These are phyloP conservation scores for Pholiota microspora DNA, from an alignment of 768 basidiomycete genomes.

Conservation along the genomic window DNA sequence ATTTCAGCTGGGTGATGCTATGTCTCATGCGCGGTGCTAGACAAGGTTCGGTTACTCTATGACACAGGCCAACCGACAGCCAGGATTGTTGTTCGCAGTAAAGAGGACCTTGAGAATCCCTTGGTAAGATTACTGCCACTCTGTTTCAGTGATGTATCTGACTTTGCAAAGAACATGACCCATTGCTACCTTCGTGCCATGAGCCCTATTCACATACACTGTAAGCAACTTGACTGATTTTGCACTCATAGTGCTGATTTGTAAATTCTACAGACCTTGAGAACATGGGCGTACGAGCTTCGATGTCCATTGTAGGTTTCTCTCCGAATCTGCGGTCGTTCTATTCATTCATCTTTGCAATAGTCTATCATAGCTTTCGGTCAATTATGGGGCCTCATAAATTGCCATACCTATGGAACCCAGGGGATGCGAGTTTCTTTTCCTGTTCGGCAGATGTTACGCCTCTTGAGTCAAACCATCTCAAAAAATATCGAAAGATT, in stretches of 20 bases:
- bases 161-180: conserved; percentile 63
- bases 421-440: conserved; percentile 86
- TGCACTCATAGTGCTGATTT: not conserved
- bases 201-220: conserved; percentile 84
- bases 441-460: conserved; percentile 79
- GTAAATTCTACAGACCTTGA: conserved; percentile 48
- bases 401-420: conserved; percentile 74
- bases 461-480: conserved; percentile 75
- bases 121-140: conserved; percentile 38
- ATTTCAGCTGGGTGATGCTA: too few species aligned
- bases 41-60: conserved; percentile 78
- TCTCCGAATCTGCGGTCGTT: not conserved
- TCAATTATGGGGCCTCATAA: conserved; percentile 76
- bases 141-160: not conserved
- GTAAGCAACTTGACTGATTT: conserved; percentile 32
- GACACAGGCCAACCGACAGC: conserved; percentile 72
- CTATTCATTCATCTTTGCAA: not conserved
- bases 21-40: too few species aligned
- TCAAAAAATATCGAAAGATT: conserved; percentile 78
- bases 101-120: conserved; percentile 64
- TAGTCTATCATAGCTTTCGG: conserved; percentile 81
- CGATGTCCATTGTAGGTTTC: conserved; percentile 74
- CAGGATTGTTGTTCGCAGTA: conserved; percentile 60
- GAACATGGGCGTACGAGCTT: conserved; percentile 82
- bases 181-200: conserved; percentile 84